Evolutionary conservation across 208 protist species (phyloP).

Genomic region (Crithidia expoeki): DNA sequence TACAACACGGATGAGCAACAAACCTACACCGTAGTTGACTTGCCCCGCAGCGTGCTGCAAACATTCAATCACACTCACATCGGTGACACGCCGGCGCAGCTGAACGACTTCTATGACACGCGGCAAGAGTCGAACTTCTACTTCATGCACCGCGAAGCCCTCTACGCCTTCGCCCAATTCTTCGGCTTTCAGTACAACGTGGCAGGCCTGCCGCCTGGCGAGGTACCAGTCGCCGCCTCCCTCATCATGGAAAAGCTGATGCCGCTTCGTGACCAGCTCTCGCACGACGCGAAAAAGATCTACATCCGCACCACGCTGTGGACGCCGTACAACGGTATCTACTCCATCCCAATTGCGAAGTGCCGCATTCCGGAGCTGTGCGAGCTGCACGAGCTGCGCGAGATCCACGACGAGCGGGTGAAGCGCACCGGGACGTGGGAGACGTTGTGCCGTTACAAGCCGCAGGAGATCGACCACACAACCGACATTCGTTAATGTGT

Average conservation of each 20-base stretch:
- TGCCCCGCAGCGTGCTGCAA: slow-evolving; percentile 66
- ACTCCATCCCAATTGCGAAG: slow-evolving; percentile 49
- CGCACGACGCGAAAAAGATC: slow-evolving; percentile 42
- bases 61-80: slow-evolving; percentile 53
- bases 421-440: slow-evolving; percentile 77
- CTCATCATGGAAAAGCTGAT: slow-evolving; percentile 81
- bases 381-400: slow-evolving; percentile 60
- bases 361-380: slow-evolving; percentile 81
- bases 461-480: slow-evolving; percentile 73
- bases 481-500: slow-evolving; percentile 73
- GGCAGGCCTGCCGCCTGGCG: slow-evolving; percentile 60
- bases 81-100: slow-evolving; percentile 27
- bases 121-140: slow-evolving; percentile 75
- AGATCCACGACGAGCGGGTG: slow-evolving; percentile 62
- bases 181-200: slow-evolving; percentile 78
- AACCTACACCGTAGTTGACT: slow-evolving; percentile 81
- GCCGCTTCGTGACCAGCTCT: slow-evolving; percentile 36
- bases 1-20: slow-evolving; percentile 88
- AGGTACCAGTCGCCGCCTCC: slow-evolving; percentile 73
- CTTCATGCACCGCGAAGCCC: slow-evolving; percentile 85
- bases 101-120: slow-evolving; percentile 75
- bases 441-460: slow-evolving; percentile 69
- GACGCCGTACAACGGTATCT: slow-evolving; percentile 72
- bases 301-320: slow-evolving; percentile 68
- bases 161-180: slow-evolving; percentile 86